Evolutionary conservation across 2,329 filamentous ascomycete species (phyloP), one percentile per base, ranked within the genome.

Genomic region (Paracoccidioides lutzii): DNA sequence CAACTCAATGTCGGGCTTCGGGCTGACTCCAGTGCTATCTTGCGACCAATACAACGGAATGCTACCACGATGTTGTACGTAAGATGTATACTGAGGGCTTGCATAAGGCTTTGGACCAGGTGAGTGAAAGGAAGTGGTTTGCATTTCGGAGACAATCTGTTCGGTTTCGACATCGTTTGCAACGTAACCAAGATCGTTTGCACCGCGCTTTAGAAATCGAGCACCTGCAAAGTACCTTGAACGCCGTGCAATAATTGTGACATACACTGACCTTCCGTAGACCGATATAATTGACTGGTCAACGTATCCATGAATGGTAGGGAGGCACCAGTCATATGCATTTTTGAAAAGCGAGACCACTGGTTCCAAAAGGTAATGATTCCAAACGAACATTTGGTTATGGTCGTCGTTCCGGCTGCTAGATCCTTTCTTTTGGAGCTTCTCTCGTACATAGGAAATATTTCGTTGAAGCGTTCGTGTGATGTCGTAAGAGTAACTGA

Each of bases 131-230:
- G 93, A 96, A 0, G 93, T 98, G 0, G 90, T 96, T 52, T 91
- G 76, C 63, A 90, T 88, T 67, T 98, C 93, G 0, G 90, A 93
- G 4, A 98, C 90, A 58, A 98, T 96, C 69, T 98, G 93, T 71
- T 98, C 93, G 0, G 93, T 97, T 72, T 98, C 94, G 30, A 98
- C 93, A 70, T 98, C 94, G 66, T 98, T 98, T 53, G 93, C 94
- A 55, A 98, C 93, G 67, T 95, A 95, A 12, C 93, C 91, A 56
- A 90, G 69, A 68, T 98, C 93, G 65, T 98, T 98, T 50, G 90
- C 87, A 37, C 93, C 93, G 57, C 93, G 84, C 71, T 98, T 98
- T 54, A 98, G 73, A 62, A 96, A 98, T 3, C 93, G 81, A 41
- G 93, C 93, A 33, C 93, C 93, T 2, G 93, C 93, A 70, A 97